phyloP scores from a whole-genome alignment of 257 asterid species.

The Rehmannia glutinosa region DNA sequence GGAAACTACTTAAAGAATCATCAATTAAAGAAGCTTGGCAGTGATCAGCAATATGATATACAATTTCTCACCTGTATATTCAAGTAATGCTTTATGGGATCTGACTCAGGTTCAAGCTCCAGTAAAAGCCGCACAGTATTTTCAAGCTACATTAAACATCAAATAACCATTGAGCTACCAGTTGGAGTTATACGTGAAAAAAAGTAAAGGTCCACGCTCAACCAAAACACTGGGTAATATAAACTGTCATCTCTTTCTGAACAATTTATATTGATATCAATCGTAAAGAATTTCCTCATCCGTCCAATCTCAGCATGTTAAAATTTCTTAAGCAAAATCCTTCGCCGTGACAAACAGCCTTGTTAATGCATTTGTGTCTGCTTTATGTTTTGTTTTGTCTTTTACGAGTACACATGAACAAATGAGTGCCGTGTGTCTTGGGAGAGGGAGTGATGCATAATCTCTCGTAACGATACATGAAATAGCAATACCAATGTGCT shows the following conservation, averaged over 20 bases:
- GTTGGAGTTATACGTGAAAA: background rate
- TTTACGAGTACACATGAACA: background rate
- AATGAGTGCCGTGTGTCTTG: background rate
- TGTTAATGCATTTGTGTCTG: background rate
- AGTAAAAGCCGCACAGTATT: conserved; percentile 76
- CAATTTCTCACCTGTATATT: conserved; percentile 63
- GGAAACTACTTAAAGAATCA: background rate
- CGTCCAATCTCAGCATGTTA: background rate
- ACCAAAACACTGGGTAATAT: background rate
- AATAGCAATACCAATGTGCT: background rate
- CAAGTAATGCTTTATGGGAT: conserved; percentile 91
- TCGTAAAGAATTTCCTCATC: background rate
- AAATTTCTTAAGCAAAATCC: background rate
- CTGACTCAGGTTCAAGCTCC: conserved; percentile 98
- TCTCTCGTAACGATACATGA: background rate
- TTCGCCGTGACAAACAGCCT: background rate
- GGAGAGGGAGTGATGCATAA: background rate
- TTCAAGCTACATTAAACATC: conserved; percentile 77
- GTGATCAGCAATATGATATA: conserved; percentile 6
- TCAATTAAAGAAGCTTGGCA: conserved; percentile 10
- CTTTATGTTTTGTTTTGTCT: background rate
- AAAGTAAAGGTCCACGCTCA: conserved; percentile 4
- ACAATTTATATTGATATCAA: background rate
- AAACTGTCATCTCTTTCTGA: background rate
- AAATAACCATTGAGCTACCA: conserved; percentile 23